These are phyloP conservation scores for Sporothrix mexicana DNA, from an alignment of 2,329 filamentous ascomycete genomes.

Conservation along the genomic window DNA sequence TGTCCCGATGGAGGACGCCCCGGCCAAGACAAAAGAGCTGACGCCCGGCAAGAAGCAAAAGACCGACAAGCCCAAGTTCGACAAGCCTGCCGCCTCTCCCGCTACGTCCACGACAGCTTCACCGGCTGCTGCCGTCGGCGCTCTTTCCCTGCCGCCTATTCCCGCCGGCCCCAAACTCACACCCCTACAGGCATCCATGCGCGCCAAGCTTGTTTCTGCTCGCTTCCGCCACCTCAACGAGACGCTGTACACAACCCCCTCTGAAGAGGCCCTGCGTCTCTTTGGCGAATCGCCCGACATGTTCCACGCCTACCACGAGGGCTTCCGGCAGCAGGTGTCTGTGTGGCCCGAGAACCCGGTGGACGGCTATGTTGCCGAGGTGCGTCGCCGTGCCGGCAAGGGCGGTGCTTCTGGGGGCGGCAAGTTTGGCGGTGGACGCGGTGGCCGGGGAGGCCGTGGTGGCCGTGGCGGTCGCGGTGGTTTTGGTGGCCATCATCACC, in stretches of 20 bases:
- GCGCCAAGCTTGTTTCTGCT: constrained; percentile 89
- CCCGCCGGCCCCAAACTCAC: constrained; percentile 65
- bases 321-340: constrained; percentile 92
- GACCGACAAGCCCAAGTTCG: constrained; percentile 40
- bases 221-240: constrained; percentile 98
- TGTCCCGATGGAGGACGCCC: constrained; percentile 36
- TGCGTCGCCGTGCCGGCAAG: constrained; percentile 61
- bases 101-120: background rate
- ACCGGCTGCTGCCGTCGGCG: constrained; percentile 43
- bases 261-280: constrained; percentile 77
- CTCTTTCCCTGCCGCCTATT: constrained; percentile 51
- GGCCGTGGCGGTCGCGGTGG: constrained; percentile 40
- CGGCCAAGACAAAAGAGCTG: constrained; percentile 34
- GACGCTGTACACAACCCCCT: constrained; percentile 92
- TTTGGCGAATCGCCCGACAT: constrained; percentile 88
- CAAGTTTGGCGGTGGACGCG: constrained; percentile 36
- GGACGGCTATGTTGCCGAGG: constrained; percentile 77
- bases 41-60: constrained; percentile 39
- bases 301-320: constrained; percentile 95
- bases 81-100: constrained; percentile 13
- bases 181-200: constrained; percentile 91
- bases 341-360: constrained; percentile 98
- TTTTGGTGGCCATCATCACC: constrained; percentile 37
- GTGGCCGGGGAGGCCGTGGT: constrained; percentile 30
- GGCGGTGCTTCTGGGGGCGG: constrained; percentile 37